phyloP scores from a whole-genome alignment of 768 basidiomycete species.

The Amanita subjunquillea region DNA sequence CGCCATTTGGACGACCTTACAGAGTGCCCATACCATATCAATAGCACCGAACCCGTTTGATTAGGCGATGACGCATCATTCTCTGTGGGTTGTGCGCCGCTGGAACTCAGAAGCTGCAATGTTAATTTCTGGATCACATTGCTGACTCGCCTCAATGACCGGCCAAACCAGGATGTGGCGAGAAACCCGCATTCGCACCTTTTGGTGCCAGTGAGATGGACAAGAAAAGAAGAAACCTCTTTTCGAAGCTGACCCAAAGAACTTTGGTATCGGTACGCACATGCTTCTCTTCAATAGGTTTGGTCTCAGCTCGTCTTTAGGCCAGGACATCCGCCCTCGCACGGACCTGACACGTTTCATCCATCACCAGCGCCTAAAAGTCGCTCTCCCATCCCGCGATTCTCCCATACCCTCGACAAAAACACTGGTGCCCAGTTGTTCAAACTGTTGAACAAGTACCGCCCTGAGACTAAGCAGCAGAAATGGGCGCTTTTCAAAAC shows the following conservation, averaged over 20 bases:
- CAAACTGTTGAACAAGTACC: slow-evolving; percentile 97
- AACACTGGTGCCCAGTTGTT: slow-evolving; percentile 98
- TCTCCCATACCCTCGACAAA: slow-evolving; percentile 97
- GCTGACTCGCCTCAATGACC: slow-evolving; percentile 86
- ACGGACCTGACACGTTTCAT: slow-evolving; percentile 94
- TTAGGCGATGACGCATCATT: not conserved
- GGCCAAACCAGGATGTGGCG: slow-evolving; percentile 57
- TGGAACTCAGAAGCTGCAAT: slow-evolving; percentile 46
- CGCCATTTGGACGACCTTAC: slow-evolving; percentile 14
- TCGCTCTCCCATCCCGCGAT: slow-evolving; percentile 95
- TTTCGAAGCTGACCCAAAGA: slow-evolving; percentile 83
- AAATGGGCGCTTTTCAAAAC: slow-evolving; percentile 90
- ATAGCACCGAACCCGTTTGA: not conserved
- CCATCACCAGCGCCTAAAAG: slow-evolving; percentile 94
- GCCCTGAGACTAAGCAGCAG: slow-evolving; percentile 90
- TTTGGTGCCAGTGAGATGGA: slow-evolving; percentile 66
- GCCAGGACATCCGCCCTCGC: slow-evolving; percentile 87
- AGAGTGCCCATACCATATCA: not conserved
- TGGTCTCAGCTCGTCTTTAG: slow-evolving; percentile 26
- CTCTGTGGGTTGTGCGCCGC: slow-evolving; percentile 18
- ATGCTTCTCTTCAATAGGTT: not conserved
- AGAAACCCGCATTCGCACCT: slow-evolving; percentile 81
- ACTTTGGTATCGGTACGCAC: slow-evolving; percentile 85
- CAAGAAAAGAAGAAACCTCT: slow-evolving; percentile 91
- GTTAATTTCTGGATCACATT: slow-evolving; percentile 19